Conservation (phyloP, 2,329 filamentous ascomycete species). For the Chrysoporthe deuterocubensis region DNA sequence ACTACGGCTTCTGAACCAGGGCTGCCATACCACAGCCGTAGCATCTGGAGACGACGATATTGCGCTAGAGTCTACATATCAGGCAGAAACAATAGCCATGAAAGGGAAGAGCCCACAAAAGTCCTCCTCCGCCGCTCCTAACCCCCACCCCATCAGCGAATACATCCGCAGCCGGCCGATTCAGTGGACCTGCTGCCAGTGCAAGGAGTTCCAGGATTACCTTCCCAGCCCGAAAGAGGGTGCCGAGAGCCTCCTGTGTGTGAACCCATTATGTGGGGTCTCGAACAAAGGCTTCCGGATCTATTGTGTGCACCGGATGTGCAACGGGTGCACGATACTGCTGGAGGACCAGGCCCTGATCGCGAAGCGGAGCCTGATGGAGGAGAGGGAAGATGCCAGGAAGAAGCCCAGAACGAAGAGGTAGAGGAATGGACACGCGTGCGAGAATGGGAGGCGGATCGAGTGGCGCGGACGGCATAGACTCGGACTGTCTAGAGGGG, state of each 20-base stretch:
- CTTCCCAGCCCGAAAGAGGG: neutral
- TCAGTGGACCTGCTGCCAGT: conserved; percentile 12
- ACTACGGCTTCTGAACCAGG: neutral
- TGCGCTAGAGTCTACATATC: neutral
- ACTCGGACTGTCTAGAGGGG: neutral
- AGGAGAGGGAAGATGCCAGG: conserved; percentile 6
- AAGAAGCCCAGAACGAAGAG: neutral
- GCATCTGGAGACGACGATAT: neutral
- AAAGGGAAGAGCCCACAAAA: neutral
- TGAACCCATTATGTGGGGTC: conserved; percentile 3
- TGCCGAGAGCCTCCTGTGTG: neutral
- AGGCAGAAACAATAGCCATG: neutral
- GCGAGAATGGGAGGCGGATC: neutral
- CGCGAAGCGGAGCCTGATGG: neutral
- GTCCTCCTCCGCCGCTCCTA: too few species aligned
- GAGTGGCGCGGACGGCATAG: neutral
- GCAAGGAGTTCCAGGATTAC: neutral
- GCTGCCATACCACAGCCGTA: neutral
- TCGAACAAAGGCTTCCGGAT: conserved; percentile 3
- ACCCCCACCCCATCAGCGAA: neutral
- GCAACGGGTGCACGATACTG: neutral
- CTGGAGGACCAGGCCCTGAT: conserved; percentile 1
- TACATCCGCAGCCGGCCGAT: conserved; percentile 4
- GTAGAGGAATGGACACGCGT: neutral
- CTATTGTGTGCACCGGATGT: conserved; percentile 7